Evolutionary conservation across 2,329 filamentous ascomycete genomes (phyloP), one percentile per base, ranked within the genome.

Genomic region (Aspergillus clavatus): DNA sequence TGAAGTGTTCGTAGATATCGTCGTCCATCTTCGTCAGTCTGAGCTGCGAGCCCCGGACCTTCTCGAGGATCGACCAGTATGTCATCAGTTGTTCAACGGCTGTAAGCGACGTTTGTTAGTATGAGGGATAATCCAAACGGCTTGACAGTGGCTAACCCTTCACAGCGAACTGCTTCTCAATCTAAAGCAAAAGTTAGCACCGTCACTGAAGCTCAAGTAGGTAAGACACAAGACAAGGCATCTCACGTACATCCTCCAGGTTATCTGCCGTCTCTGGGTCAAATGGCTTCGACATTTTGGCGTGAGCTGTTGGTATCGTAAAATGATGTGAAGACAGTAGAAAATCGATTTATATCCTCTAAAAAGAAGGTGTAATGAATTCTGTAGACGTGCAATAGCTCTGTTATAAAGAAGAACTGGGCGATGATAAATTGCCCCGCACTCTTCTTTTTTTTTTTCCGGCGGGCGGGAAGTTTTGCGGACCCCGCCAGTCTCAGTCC

Each of bases 141-240:
- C 21, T 3, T 12, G 11, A 41, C 10, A 7, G 26, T 21, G 38
- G 48, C 58, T 37, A 61, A 89, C 87, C 86, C 77, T 97, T 97
- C 60, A 98, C 93, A 23, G 93, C 93, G 63, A 98, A 98, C 71
- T 97, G 93, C 79, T 96, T 95, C 80, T 98, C 93, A 67, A 98
- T 96, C 87, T 95, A 55, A 33, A 39, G 7, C 5, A 24, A 43
- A 44, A 23, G 51, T 64, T 43, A 70, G 63, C 49, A 46, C 43
- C 42, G 45, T 48, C 33, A 48, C 41, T 29, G 22, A 23, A 28
- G 18, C 19, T 28, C 11, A 38, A 27, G 7, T 18, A 28, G 26
- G 6, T 3, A 22, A 42, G 36, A 5, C 16, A 23, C 22, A 8
- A 14, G 21, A 33, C n/a, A n/a, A n/a, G n/a, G n/a, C n/a, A n/a